Conservation (phyloP, 2,329 filamentous ascomycete genomes). For the Sphaerostilbella broomeana region DNA sequence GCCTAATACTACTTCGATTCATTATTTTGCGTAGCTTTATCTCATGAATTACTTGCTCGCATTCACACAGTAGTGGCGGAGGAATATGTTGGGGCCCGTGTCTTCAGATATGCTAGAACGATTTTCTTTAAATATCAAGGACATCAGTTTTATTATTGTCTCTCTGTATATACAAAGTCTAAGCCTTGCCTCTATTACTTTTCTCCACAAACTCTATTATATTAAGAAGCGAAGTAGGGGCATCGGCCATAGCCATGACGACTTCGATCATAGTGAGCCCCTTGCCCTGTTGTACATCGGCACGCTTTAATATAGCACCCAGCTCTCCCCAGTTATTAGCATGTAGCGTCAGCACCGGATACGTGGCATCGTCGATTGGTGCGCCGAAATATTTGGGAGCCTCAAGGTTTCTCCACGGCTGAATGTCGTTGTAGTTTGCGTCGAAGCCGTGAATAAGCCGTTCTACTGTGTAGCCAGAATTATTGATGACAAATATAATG, state of each 20-base stretch:
- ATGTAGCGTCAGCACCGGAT: slow-evolving; percentile 1
- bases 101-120: too few relatives aligned
- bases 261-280: slow-evolving; percentile 4
- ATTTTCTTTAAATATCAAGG: too few relatives aligned
- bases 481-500: slow-evolving; percentile 50
- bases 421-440: slow-evolving; percentile 48
- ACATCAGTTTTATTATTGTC: too few relatives aligned
- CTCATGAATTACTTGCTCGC: too few relatives aligned
- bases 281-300: slow-evolving; percentile 3
- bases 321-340: slow-evolving; percentile 8
- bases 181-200: too few relatives aligned
- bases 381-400: slow-evolving; percentile 44
- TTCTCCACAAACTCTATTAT: too few relatives aligned
- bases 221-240: not conserved
- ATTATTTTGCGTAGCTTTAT: too few relatives aligned
- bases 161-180: too few relatives aligned
- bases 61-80: too few relatives aligned
- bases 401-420: slow-evolving; percentile 45
- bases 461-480: slow-evolving; percentile 54
- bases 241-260: slow-evolving; percentile 2
- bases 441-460: slow-evolving; percentile 49
- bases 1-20: too few relatives aligned
- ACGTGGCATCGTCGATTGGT: slow-evolving; percentile 23
- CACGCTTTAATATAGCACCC: not conserved
- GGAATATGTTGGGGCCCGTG: too few relatives aligned